Evolutionary conservation across 176 grass and related monocot genomes (phyloP).

Genomic region (Ensete ventricosum): DNA sequence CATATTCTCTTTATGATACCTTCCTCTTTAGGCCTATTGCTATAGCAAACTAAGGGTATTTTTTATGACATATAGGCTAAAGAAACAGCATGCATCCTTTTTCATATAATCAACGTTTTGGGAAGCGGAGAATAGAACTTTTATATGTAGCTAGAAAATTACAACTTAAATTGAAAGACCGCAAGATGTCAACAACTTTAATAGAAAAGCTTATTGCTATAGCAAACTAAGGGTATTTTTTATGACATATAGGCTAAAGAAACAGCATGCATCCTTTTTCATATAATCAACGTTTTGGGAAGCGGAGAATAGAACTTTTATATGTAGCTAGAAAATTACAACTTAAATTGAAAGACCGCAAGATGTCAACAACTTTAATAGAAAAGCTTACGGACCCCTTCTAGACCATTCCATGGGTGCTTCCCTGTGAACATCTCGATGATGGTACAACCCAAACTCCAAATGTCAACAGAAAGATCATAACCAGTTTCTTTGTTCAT

Average conservation of each 20-base stretch:
- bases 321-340: neutral
- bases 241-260: too few relatives aligned
- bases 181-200: neutral
- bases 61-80: too few relatives aligned
- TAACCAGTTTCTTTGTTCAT: slow-evolving; percentile 8
- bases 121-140: neutral
- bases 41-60: too few relatives aligned
- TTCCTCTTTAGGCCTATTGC: too few relatives aligned
- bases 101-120: too few relatives aligned
- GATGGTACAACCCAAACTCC: slow-evolving; percentile 13
- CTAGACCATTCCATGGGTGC: slow-evolving; percentile 12
- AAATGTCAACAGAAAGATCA: slow-evolving; percentile 21
- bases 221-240: too few relatives aligned
- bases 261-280: too few relatives aligned
- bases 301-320: neutral
- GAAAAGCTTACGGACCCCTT: neutral
- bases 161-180: neutral
- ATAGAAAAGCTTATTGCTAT: too few relatives aligned
- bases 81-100: too few relatives aligned
- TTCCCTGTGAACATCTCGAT: slow-evolving; percentile 17
- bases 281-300: neutral
- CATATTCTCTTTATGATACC: too few relatives aligned
- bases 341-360: neutral
- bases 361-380: neutral
- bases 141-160: neutral